These are phyloP conservation scores for Nannizziopsis arthrosporioides DNA, from an alignment of 2,329 filamentous ascomycete species.

Conservation along the genomic window DNA sequence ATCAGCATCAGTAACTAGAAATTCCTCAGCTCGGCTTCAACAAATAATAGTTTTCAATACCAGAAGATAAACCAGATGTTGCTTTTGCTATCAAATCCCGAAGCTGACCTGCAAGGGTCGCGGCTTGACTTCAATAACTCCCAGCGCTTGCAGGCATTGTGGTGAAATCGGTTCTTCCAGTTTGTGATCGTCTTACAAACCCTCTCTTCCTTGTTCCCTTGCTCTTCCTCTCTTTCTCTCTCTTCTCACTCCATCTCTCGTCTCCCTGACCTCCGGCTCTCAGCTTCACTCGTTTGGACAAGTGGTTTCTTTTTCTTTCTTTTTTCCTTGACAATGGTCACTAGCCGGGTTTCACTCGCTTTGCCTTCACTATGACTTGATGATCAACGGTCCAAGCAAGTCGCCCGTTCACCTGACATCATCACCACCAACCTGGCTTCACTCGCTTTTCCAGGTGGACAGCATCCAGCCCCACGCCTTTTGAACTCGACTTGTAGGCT, in stretches of 20 bases:
- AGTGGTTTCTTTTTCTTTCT: neutral
- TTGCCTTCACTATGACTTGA: neutral
- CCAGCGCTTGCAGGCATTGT: neutral
- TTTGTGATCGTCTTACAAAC: slow-evolving; percentile 3
- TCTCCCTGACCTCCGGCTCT: neutral
- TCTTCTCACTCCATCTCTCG: slow-evolving; percentile 7
- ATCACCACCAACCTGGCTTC: neutral
- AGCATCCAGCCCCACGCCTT: neutral
- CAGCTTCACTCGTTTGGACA: neutral
- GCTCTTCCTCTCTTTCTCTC: slow-evolving; percentile 8
- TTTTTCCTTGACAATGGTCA: no score
- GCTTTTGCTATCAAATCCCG: no score
- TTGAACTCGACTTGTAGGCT: neutral
- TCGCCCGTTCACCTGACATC: slow-evolving; percentile 11
- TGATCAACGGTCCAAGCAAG: slow-evolving; percentile 17
- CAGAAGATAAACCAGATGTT: no score
- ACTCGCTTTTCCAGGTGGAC: neutral
- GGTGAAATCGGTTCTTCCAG: neutral
- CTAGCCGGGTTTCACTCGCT: no score
- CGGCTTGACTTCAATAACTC: neutral
- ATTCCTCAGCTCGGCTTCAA: no score
- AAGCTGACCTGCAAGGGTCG: neutral
- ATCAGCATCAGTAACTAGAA: no score
- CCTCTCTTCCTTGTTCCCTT: neutral
- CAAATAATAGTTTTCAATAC: no score